phyloP scores from a whole-genome alignment of 2,329 filamentous ascomycete genomes.

The Thielaviopsis punctulata region DNA sequence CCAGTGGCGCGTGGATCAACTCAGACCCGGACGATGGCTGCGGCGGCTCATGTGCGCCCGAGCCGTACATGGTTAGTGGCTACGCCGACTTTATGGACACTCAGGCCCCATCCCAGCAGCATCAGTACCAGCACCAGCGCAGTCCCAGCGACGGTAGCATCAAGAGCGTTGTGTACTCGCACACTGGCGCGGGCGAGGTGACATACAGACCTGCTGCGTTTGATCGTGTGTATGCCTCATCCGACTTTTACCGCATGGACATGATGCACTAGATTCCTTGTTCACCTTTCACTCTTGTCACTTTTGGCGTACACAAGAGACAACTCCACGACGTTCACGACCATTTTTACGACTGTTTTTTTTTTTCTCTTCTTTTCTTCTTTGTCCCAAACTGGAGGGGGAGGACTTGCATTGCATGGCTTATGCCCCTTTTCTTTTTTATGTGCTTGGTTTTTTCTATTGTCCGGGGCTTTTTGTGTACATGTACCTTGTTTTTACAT shows the following conservation, averaged over 20 bases:
- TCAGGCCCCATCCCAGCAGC: neutral
- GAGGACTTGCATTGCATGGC: too few relatives aligned
- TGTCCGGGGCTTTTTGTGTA: too few relatives aligned
- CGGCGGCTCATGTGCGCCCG: conserved; percentile 29
- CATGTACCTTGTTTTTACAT: neutral
- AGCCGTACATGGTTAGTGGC: conserved; percentile 73
- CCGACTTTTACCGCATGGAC: conserved; percentile 6
- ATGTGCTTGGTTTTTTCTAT: too few relatives aligned
- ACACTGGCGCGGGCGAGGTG: conserved; percentile 21
- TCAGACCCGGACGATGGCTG: conserved; percentile 20
- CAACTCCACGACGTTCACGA: neutral
- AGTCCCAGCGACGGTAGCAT: conserved; percentile 2
- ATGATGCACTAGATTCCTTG: conserved; percentile 1
- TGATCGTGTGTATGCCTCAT: conserved; percentile 5
- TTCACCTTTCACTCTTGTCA: neutral
- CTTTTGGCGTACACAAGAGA: neutral
- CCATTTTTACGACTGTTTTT: too few relatives aligned
- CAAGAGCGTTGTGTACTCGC: conserved; percentile 19
- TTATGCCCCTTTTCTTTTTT: too few relatives aligned
- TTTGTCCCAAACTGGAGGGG: too few relatives aligned
- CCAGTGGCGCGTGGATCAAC: conserved; percentile 6
- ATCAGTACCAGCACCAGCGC: neutral
- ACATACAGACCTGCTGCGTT: conserved; percentile 13
- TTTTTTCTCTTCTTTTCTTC: too few relatives aligned
- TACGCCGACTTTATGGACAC: conserved; percentile 39